phyloP scores from a whole-genome alignment of 192 early-diverging fungal genomes.

The Pilaira anomala region DNA sequence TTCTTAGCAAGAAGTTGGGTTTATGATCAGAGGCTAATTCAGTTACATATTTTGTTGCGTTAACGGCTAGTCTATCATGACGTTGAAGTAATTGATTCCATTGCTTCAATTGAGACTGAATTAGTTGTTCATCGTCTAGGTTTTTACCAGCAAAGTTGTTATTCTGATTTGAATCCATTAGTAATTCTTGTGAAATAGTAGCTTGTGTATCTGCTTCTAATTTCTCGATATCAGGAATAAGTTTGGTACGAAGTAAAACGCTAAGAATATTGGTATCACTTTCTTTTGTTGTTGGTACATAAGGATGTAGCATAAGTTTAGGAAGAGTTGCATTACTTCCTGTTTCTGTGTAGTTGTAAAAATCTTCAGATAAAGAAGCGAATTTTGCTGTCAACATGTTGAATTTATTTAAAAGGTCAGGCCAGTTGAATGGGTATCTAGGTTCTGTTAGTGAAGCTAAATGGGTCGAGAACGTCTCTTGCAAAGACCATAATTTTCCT shows the following conservation, averaged over 20 bases:
- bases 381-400: conserved; percentile 44
- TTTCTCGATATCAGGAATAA: conserved; percentile 41
- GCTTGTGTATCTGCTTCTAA: conserved; percentile 29
- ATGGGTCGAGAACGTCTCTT: conserved; percentile 40
- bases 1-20: conserved; percentile 13
- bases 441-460: conserved; percentile 38
- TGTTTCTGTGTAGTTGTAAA: conserved; percentile 31
- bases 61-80: conserved; percentile 31
- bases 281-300: conserved; percentile 32
- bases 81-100: conserved; percentile 22
- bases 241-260: conserved; percentile 37
- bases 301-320: conserved; percentile 38
- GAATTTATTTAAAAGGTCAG: conserved; percentile 43
- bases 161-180: not conserved
- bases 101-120: conserved; percentile 18
- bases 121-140: conserved; percentile 20
- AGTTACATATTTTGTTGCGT: conserved; percentile 12
- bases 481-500: conserved; percentile 34
- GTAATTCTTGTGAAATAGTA: conserved; percentile 25
- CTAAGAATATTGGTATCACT: conserved; percentile 36
- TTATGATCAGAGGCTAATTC: conserved; percentile 21
- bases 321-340: conserved; percentile 29
- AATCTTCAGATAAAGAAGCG: conserved; percentile 37
- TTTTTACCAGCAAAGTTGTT: not conserved
- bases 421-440: conserved; percentile 39